Evolutionary conservation across 2,329 filamentous ascomycete genomes (phyloP).

Genomic region (Exophiala mesophila): DNA sequence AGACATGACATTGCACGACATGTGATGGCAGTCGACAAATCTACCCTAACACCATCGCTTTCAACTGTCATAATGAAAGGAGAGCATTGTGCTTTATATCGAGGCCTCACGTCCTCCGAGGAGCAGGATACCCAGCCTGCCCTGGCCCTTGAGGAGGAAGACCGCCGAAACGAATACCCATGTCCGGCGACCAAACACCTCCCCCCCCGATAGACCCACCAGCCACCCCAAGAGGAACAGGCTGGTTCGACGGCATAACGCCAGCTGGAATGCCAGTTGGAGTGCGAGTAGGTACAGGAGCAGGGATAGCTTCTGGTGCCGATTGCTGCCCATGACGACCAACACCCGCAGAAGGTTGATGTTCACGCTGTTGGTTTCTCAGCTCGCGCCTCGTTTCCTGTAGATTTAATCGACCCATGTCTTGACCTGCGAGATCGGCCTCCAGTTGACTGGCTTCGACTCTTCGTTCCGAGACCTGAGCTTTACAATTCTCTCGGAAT

Average conservation of each 20-base stretch:
- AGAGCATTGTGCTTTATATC: no score
- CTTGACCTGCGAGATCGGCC: slow-evolving; percentile 55
- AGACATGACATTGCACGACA: no score
- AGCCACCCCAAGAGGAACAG: slow-evolving; percentile 11
- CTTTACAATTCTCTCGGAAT: slow-evolving; percentile 74
- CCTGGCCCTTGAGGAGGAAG: slow-evolving; percentile 21
- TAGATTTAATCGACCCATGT: slow-evolving; percentile 56
- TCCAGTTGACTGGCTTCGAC: slow-evolving; percentile 76
- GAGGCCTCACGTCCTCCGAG: slow-evolving; percentile 10
- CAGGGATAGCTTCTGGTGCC: slow-evolving; percentile 35
- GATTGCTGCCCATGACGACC: not conserved
- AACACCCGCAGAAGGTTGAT: not conserved
- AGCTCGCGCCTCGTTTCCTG: slow-evolving; percentile 37
- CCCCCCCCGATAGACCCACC: slow-evolving; percentile 31
- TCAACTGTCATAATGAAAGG: no score
- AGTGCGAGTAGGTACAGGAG: slow-evolving; percentile 44
- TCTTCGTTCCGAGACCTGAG: slow-evolving; percentile 74
- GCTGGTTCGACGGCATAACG: slow-evolving; percentile 39
- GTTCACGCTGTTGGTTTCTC: slow-evolving; percentile 34
- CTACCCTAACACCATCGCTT: no score
- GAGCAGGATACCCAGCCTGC: slow-evolving; percentile 21
- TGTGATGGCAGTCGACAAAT: no score
- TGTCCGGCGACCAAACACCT: slow-evolving; percentile 71
- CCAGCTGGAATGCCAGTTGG: slow-evolving; percentile 49
- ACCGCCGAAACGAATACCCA: slow-evolving; percentile 72